phyloP scores from a whole-genome alignment of 345 rosid species.

The Salix viminalis region DNA sequence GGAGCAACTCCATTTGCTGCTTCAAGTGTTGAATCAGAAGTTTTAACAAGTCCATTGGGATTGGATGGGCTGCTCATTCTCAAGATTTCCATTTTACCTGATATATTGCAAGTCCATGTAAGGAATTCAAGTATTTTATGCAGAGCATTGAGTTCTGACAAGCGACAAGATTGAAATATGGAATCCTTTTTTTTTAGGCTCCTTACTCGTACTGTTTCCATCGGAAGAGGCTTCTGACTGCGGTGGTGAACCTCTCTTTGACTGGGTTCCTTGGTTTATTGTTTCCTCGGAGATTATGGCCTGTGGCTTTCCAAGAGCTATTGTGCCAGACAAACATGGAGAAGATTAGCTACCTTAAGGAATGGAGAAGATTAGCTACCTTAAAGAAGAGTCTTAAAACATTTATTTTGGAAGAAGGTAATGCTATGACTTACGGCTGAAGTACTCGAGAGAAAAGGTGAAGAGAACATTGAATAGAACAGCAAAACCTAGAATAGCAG shows the following conservation, averaged over 20 bases:
- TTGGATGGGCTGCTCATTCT: slow-evolving; percentile 22
- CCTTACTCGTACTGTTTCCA: slow-evolving; percentile 49
- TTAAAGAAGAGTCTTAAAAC: neutral
- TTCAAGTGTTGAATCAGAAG: slow-evolving; percentile 25
- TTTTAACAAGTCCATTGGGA: slow-evolving; percentile 18
- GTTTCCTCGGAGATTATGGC: slow-evolving; percentile 56
- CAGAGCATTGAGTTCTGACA: neutral
- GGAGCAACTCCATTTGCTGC: slow-evolving; percentile 25
- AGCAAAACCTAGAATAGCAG: slow-evolving; percentile 53
- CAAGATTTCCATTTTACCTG: slow-evolving; percentile 42
- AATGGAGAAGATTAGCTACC: neutral
- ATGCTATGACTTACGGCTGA: slow-evolving; percentile 48
- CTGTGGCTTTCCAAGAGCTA: slow-evolving; percentile 69
- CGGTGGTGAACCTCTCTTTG: slow-evolving; percentile 26
- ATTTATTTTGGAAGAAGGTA: neutral
- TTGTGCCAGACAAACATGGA: neutral
- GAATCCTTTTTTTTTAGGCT: neutral
- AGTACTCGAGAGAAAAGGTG: slow-evolving; percentile 60
- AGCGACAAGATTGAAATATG: neutral
- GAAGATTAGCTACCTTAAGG: slow-evolving; percentile 1
- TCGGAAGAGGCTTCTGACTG: slow-evolving; percentile 35
- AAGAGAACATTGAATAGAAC: slow-evolving; percentile 72
- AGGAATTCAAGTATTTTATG: neutral
- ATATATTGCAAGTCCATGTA: slow-evolving; percentile 6
- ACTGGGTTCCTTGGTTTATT: slow-evolving; percentile 29